A percentile compares a stretch with the other conserved stretches of the same genome.
Conservation (phyloP, 176 grass and related monocot genomes). For the Oryza rufipogon region DNA sequence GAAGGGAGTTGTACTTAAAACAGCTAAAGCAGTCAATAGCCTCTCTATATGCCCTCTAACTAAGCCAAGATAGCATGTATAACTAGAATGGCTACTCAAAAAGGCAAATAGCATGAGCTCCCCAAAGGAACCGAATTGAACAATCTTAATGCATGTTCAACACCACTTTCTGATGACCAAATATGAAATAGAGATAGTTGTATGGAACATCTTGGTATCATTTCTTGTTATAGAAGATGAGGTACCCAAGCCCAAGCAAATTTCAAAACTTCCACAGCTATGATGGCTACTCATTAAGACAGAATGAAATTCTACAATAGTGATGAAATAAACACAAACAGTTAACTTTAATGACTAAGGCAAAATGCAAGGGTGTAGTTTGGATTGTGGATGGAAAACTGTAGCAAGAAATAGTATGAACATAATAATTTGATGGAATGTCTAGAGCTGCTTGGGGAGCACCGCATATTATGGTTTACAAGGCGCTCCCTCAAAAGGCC, state of each 20-base stretch:
- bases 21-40: not conserved
- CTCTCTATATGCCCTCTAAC: constrained; percentile 39
- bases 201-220: not conserved
- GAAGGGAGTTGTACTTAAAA: not conserved
- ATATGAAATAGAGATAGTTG: not conserved
- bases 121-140: not conserved
- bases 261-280: constrained; percentile 23
- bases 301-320: not conserved
- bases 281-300: constrained; percentile 48
- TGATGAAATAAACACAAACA: not conserved
- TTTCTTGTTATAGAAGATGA: not conserved
- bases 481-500: constrained; percentile 44
- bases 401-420: not conserved
- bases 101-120: not conserved
- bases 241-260: not conserved
- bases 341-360: not conserved
- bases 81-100: constrained; percentile 45
- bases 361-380: not conserved
- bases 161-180: not conserved
- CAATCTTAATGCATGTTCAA: not conserved
- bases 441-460: constrained; percentile 33
- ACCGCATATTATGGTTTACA: constrained; percentile 3
- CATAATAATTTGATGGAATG: not conserved
- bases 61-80: constrained; percentile 42
- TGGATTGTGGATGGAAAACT: not conserved